Percentiles rank a stretch among this genome's conserved stretches.
Evolutionary conservation across 768 basidiomycete genomes (phyloP).

Genomic region (Russula olivacea): DNA sequence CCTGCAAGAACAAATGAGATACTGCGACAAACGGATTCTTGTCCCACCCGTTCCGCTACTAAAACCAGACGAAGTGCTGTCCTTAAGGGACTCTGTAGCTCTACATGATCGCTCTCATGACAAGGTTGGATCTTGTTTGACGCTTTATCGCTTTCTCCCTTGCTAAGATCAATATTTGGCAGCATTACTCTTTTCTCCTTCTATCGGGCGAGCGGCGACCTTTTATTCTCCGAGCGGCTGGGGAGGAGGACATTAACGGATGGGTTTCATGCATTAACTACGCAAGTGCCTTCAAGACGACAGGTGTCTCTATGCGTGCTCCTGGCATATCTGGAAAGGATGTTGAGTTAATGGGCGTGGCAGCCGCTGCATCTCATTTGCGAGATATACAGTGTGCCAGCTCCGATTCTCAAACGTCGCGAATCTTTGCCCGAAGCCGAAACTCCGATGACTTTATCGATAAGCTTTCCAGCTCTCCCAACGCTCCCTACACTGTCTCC

Average conservation of each 20-base stretch:
- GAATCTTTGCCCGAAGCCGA: constrained; percentile 36
- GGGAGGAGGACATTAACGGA: constrained; percentile 69
- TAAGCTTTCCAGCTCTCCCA: constrained; percentile 12
- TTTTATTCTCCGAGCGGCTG: constrained; percentile 67
- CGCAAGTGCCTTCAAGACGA: constrained; percentile 84
- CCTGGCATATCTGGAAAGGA: constrained; percentile 61
- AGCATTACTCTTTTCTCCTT: constrained; percentile 65
- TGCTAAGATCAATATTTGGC: not conserved
- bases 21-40: constrained; percentile 32
- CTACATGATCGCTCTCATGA: constrained; percentile 71
- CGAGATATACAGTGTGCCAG: constrained; percentile 51
- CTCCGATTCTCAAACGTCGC: constrained; percentile 26
- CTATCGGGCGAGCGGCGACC: constrained; percentile 72
- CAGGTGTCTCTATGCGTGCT: constrained; percentile 75
- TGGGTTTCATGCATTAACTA: constrained; percentile 96
- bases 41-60: constrained; percentile 42
- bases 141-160: not conserved
- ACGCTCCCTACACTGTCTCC: constrained; percentile 4
- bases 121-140: constrained; percentile 49
- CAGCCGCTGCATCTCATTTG: constrained; percentile 80
- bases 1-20: constrained; percentile 41
- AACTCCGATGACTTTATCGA: constrained; percentile 20
- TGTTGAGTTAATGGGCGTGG: constrained; percentile 73
- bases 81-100: constrained; percentile 72
- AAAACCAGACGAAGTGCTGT: constrained; percentile 81